Base-by-base conservation (phyloP, 2,329 filamentous ascomycete species). In the Corinectria fuckeliana region DNA sequence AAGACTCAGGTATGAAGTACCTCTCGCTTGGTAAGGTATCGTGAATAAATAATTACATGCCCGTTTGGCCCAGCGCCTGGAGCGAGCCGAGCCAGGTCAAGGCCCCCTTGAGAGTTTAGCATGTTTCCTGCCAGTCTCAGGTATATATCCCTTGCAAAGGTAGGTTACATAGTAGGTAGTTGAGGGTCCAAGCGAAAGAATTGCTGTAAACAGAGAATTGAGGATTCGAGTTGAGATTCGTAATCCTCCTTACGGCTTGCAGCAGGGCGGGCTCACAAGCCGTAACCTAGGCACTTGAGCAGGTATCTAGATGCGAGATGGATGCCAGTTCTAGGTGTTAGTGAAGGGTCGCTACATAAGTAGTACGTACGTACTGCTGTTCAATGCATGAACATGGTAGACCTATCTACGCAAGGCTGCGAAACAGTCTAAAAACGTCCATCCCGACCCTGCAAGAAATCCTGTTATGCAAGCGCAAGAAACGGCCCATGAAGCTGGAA, bases 371-470 rank as follows among this genome's bases (percentile, higher is more conserved):
- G 11, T 25, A 42, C 20, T 23, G 39, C 20, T 13, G 39, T 25
- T 20, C 39, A 32, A 56, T 36, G 48, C 55, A 58, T 58, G 55
- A n/a, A 36, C 32, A 36, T 36, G 32, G n/a, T n/a, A n/a, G n/a
- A n/a, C n/a, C n/a, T n/a, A n/a, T n/a, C 48, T 48, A 47, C 18
- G 25, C 55, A 52, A 47, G 41, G 48, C 48, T 57, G 48, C 41
- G 41, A 57, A 52, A 52, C 50, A 52, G 28, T 26, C 50, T 34
- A 52, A 51, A 48, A 26, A 21, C 14, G 21, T 14, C 48, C 28
- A 44, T 36, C 47, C 45, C 26, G 53, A 34, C 28, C 28, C 23
- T 39, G 28, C 11, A 7, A n/a, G 41, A 30, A 45, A 6, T 9
- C n/a, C 16, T 36, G 16, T 36, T 14, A 36, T 36, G 16, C 10